phyloP scores from a whole-genome alignment of 441 rosid genomes.

The Gossypium davidsonii region DNA sequence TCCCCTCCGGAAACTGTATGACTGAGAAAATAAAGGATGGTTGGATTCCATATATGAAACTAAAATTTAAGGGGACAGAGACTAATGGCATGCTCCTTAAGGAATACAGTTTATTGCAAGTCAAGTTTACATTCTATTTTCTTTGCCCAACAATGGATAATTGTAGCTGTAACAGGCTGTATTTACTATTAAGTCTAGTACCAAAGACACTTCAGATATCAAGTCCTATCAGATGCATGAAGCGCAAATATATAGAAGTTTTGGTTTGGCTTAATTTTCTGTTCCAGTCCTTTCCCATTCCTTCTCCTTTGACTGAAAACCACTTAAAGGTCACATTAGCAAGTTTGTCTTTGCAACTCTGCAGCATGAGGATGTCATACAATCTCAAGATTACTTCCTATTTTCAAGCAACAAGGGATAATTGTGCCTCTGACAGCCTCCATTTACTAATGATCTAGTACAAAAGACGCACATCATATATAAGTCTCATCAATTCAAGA shows the following conservation, averaged over 20 bases:
- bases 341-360: neutral
- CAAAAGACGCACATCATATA: neutral
- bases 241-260: neutral
- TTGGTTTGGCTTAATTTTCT: neutral
- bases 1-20: conserved; percentile 84
- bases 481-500: conserved; percentile 5
- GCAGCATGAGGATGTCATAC: neutral
- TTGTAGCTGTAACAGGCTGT: neutral
- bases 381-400: neutral
- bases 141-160: neutral
- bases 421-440: neutral
- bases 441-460: neutral
- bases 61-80: conserved; percentile 1
- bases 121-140: neutral
- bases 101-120: neutral
- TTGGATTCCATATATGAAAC: conserved; percentile 9
- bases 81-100: neutral
- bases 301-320: conserved; percentile 5
- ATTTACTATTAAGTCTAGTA: neutral
- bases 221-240: conserved; percentile 8
- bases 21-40: conserved; percentile 34
- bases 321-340: neutral
- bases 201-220: neutral
- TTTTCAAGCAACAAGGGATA: neutral
- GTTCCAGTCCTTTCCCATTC: neutral